Conservation (phyloP, 306 rosid species). For the Cucurbita pepo region DNA sequence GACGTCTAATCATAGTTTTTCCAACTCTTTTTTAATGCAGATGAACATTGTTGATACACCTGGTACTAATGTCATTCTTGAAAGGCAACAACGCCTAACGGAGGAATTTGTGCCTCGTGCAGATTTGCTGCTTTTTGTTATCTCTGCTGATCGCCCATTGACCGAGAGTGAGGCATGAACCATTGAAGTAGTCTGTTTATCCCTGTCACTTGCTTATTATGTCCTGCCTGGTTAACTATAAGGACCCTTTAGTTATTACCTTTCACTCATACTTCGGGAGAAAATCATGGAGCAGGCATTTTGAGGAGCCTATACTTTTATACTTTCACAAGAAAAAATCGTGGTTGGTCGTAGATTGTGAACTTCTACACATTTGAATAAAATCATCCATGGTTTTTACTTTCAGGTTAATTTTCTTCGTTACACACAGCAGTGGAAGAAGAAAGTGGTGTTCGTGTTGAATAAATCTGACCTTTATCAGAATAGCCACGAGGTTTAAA, state of each 20-base stretch:
- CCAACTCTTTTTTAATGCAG: constrained; percentile 26
- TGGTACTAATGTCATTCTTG: constrained; percentile 97
- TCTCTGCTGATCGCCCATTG: constrained; percentile 93
- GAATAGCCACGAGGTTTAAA: constrained; percentile 50
- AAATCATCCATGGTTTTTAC: neutral
- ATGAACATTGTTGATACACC: constrained; percentile 93
- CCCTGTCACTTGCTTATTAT: neutral
- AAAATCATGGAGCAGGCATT: neutral
- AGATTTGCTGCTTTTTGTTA: constrained; percentile 84
- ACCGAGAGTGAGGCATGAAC: constrained; percentile 88
- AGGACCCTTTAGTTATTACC: neutral
- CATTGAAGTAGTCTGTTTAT: neutral
- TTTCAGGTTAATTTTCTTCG: constrained; percentile 81
- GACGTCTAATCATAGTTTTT: neutral
- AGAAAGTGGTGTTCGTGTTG: constrained; percentile 87
- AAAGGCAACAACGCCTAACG: constrained; percentile 86
- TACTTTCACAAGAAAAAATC: neutral
- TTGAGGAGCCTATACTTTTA: neutral
- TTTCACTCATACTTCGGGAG: neutral
- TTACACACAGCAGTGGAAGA: constrained; percentile 95
- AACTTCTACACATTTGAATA: neutral
- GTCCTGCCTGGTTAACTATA: neutral
- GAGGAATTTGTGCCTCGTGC: constrained; percentile 99
- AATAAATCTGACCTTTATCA: constrained; percentile 86
- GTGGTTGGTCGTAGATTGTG: neutral